Conservation (phyloP, 1,284 basidiomycete species). For the Ustilago tritici region DNA sequence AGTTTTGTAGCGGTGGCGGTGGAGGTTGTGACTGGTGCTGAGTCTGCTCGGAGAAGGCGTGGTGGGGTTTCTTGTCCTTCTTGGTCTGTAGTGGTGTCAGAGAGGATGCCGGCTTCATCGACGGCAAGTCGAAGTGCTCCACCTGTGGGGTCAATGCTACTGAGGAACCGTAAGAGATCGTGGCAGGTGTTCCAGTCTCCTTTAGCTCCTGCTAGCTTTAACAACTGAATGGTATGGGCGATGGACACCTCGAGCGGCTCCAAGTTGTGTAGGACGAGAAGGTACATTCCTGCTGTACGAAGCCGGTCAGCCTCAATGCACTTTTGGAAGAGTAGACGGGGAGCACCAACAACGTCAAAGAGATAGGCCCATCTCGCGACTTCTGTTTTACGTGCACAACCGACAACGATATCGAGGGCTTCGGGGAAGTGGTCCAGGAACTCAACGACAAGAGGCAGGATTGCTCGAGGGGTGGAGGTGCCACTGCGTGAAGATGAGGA, state of each 20-base stretch:
- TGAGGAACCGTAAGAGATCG: constrained; percentile 71
- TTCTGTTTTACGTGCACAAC: constrained; percentile 97
- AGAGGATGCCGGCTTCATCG: constrained; percentile 30
- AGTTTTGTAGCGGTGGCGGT: constrained; percentile 18
- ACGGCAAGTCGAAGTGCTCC: constrained; percentile 38
- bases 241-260: constrained; percentile 79
- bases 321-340: constrained; percentile 87
- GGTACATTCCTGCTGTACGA: constrained; percentile 91
- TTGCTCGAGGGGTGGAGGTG: constrained; percentile 69
- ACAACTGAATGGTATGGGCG: constrained; percentile 56
- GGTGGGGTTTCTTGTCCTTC: constrained; percentile 16
- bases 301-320: constrained; percentile 82
- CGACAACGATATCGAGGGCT: constrained; percentile 90
- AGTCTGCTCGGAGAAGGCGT: constrained; percentile 8
- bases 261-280: constrained; percentile 91
- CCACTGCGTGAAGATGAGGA: not conserved
- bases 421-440: constrained; percentile 95
- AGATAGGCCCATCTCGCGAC: constrained; percentile 88
- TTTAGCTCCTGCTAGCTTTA: constrained; percentile 50
- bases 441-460: constrained; percentile 81
- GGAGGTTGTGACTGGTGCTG: constrained; percentile 19
- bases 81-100: not conserved
- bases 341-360: constrained; percentile 90
- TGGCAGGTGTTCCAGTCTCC: constrained; percentile 57
- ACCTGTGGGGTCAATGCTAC: constrained; percentile 74